Conservation (phyloP, 139 green algal genomes). For the Astrephomene gubernaculifera region DNA sequence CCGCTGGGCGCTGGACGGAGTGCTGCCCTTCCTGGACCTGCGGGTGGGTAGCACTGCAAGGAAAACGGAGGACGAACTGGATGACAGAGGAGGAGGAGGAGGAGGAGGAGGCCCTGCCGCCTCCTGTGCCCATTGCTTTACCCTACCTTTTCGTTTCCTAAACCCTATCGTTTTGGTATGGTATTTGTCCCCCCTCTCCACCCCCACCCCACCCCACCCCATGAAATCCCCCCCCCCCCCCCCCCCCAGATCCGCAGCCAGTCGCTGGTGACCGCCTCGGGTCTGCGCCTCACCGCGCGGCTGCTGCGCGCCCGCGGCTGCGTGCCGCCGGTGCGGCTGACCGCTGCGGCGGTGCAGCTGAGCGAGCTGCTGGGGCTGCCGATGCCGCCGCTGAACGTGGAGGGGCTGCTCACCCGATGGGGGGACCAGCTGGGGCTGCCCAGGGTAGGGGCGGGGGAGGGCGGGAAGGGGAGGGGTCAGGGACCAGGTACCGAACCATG, state of each 20-base stretch:
- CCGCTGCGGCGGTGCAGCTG: conserved; percentile 9
- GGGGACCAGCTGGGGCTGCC: conserved; percentile 7
- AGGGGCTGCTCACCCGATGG: conserved; percentile 1
- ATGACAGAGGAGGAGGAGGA: too few relatives aligned
- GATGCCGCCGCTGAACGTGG: conserved; percentile 9
- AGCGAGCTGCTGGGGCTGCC: not conserved
- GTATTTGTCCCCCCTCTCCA: too few relatives aligned
- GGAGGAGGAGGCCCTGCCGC: too few relatives aligned
- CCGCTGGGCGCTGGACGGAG: not conserved
- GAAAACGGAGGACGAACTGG: too few relatives aligned
- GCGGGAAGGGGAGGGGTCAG: not conserved
- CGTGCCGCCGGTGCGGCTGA: not conserved
- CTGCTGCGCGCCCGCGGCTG: not conserved
- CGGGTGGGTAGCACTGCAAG: not conserved
- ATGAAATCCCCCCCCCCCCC: not conserved
- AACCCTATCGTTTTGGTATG: too few relatives aligned
- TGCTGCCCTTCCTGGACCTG: conserved; percentile 19
- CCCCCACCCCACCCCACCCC: too few relatives aligned
- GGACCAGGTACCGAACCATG: too few relatives aligned
- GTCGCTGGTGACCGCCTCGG: not conserved
- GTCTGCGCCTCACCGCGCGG: not conserved
- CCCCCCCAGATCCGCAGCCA: not conserved
- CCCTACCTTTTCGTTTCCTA: too few relatives aligned
- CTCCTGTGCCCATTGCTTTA: too few relatives aligned
- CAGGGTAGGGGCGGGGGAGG: not conserved